Base-by-base conservation (phyloP, 73 alveolate species). In the Paramecium octaurelia region DNA sequence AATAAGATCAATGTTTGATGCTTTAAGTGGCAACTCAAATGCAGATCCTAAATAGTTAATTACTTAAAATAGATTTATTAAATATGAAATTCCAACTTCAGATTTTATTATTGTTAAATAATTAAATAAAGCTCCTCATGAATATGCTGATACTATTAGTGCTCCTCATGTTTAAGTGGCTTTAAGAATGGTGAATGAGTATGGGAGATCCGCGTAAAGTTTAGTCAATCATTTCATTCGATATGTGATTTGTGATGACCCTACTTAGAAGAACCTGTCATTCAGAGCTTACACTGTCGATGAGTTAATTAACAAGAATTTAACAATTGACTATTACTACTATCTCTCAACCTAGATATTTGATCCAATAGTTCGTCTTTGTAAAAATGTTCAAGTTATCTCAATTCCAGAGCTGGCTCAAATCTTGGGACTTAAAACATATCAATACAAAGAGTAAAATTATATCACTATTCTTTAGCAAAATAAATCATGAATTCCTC, bases 91-190 rank as follows among this genome's bases (percentile, higher is more conserved):
- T 4, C 69, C 12, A 16, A 54, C 31, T 54, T 71, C 95, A 21
- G 58, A 59, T 27, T 80, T 59, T 23, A 94, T 95, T 40, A 97
- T 98, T 76, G 96, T 98, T 9, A 97, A 98, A 94, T 96, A 96
- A 92, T 92, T 98, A 58, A 97, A 99, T 7, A 97, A 97, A 92
- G 93, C 97, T 27, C 95, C 97, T 3, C 94, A 94, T 70, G 99
- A 98, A 69, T 97, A 97, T 85, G 87, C 92, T 38, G 99, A 97
- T 83, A 90, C 95, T 64, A 92, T 90, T 12, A 85, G 92, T 34
- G 97, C 83, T 38, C 99, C 99, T 46, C 99, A 97, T 94, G 99
- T 98, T 18, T 95, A 89, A 27, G 99, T 98, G 1, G 99, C 99
- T 18, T 94, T 83, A 73, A 86, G 99, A 60, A 54, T 96, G 92